Base-by-base conservation (phyloP, 192 early-diverging fungal genomes). In the Umbelopsis vinacea region DNA sequence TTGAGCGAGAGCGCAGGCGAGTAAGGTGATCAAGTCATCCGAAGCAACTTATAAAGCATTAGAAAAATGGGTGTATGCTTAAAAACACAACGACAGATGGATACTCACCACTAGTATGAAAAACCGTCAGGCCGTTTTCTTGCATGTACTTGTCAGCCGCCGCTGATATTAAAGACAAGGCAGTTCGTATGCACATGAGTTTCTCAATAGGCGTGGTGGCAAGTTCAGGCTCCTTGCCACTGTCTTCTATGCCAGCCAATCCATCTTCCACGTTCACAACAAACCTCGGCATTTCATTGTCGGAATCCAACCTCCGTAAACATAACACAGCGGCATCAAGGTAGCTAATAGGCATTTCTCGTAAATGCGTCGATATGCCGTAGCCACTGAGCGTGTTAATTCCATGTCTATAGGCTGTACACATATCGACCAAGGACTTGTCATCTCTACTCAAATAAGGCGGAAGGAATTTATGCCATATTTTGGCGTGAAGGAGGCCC, bases 1-100 rank as follows among this genome's bases (percentile, higher is more conserved):
- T 26, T 85, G 82, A 23, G 82, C 74, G 60, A 87, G 81, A 14
- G 81, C 79, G 71, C 82, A 80, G 19, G 86, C 84, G 14, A 87
- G 71, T 19, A 87, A 70, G 21, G 84, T 84, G 35, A 87, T 87
- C 46, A 87, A 76, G 37, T 87, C 86, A 69, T 87, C 86, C 15
- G 78, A 82, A 3, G 80, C 23, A 57, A 72, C 60, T 68, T 9
- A 17, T 35, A 21, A 68, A 2, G 48, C 9, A n/a, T 45, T 60
- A 11, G 57, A 26, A 63, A 60, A 52, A 48, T 26, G 6, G 8
- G 3, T 71, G 11, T 35, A 11, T 21, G n/a, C n/a, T n/a, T n/a
- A n/a, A n/a, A n/a, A n/a, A n/a, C n/a, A n/a, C n/a, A n/a, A n/a
- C n/a, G n/a, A n/a, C n/a, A n/a, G n/a, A n/a, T n/a, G n/a, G n/a